Evolutionary conservation across 208 protist genomes (phyloP).

Genomic region (Trypanosomatidae sp.): DNA sequence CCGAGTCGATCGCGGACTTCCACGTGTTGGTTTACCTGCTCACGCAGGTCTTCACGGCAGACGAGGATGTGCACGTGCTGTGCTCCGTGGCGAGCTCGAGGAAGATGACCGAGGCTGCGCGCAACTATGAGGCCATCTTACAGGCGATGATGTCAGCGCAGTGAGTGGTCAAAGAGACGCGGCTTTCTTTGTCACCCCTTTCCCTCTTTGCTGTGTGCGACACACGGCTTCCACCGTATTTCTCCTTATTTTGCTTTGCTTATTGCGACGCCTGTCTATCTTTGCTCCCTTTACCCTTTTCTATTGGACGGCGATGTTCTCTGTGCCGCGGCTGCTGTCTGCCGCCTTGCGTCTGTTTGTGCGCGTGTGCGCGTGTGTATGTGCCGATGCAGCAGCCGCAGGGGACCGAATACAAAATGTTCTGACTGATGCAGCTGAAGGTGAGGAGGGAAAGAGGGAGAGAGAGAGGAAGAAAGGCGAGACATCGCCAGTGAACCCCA

Average conservation of each 20-base stretch:
- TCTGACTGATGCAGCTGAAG: too few relatives aligned
- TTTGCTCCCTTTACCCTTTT: too few relatives aligned
- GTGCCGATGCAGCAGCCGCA: not conserved
- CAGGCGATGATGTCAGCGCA: constrained; percentile 32
- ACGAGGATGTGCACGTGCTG: constrained; percentile 60
- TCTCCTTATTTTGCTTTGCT: not conserved
- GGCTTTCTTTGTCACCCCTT: too few relatives aligned
- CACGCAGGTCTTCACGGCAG: constrained; percentile 52
- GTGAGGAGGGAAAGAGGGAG: too few relatives aligned
- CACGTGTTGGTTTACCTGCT: constrained; percentile 89
- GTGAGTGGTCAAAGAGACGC: not conserved
- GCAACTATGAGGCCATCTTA: constrained; percentile 52
- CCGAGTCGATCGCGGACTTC: constrained; percentile 86
- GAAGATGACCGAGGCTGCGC: constrained; percentile 35
- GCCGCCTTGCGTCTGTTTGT: too few relatives aligned
- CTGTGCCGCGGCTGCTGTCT: too few relatives aligned
- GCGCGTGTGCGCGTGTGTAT: not conserved
- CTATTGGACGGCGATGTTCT: too few relatives aligned
- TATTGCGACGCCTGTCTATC: too few relatives aligned
- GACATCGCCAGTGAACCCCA: too few relatives aligned
- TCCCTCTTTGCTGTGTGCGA: too few relatives aligned
- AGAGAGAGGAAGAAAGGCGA: too few relatives aligned
- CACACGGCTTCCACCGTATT: not conserved
- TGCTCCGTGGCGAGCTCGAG: constrained; percentile 41
- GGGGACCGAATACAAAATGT: too few relatives aligned